Conservation (phyloP, 169 alveolate species). For the Eimeria maxima region DNA sequence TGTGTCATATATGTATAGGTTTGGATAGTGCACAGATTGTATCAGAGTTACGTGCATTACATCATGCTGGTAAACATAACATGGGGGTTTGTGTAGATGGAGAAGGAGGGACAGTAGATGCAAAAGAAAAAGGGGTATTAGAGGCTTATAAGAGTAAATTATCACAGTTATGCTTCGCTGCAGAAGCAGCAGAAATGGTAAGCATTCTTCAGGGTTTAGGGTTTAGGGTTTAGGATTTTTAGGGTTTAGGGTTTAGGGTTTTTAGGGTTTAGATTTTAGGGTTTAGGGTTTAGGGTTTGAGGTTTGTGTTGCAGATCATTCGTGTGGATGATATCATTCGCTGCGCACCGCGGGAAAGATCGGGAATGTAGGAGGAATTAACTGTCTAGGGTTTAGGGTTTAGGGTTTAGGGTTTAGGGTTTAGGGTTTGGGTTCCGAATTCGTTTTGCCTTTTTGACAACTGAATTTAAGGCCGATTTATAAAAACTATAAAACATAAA, state of each 20-base stretch:
- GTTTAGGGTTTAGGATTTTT: not conserved
- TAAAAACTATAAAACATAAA: no score
- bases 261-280: not conserved
- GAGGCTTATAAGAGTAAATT: no score
- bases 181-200: no score
- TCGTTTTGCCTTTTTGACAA: no score
- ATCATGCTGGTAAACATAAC: no score
- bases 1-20: not conserved
- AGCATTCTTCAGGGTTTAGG: not conserved
- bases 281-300: slow-evolving; percentile 1
- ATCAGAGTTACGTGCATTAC: no score
- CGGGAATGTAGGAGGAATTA: slow-evolving; percentile 48
- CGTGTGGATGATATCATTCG: slow-evolving; percentile 99
- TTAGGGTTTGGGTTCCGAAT: not conserved
- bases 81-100: no score
- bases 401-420: not conserved
- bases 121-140: no score
- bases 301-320: slow-evolving; percentile 90
- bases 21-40: no score
- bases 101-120: no score
- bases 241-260: slow-evolving; percentile 55
- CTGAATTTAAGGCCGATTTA: no score
- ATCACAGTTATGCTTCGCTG: no score
- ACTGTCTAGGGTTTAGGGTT: not conserved
- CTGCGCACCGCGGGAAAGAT: slow-evolving; percentile 98